Evolutionary conservation across 129 eudicot species (phyloP).

Genomic region (Flaveria linearis): DNA sequence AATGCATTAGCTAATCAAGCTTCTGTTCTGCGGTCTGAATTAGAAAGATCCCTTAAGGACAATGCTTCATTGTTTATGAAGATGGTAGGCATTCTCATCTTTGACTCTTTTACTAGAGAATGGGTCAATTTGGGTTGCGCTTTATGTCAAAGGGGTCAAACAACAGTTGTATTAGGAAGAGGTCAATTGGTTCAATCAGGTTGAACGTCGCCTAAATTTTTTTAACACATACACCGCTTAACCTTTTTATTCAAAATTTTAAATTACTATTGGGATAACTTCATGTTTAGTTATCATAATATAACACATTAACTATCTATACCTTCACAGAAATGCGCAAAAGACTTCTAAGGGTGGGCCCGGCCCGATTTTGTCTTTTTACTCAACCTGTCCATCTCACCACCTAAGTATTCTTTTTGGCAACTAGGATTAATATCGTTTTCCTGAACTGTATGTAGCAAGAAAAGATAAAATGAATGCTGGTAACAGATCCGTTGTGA

Average conservation of each 20-base stretch:
- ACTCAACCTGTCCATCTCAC: neutral
- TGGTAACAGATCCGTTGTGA: slow-evolving; percentile 71
- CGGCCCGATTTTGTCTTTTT: neutral
- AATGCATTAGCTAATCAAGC: slow-evolving; percentile 84
- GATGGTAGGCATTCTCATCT: slow-evolving; percentile 46
- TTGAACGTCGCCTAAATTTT: neutral
- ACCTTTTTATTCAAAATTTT: neutral
- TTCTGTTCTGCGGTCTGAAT: slow-evolving; percentile 67
- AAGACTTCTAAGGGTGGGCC: neutral
- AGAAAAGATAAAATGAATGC: slow-evolving; percentile 77
- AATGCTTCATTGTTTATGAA: slow-evolving; percentile 68
- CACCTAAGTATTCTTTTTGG: neutral
- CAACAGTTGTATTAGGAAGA: neutral
- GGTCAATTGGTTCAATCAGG: neutral
- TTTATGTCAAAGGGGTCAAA: neutral
- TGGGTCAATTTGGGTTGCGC: neutral
- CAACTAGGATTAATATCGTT: neutral
- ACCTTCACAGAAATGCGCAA: neutral
- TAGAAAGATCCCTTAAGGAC: slow-evolving; percentile 73
- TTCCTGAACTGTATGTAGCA: slow-evolving; percentile 35
- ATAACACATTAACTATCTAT: neutral
- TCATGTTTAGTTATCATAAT: neutral
- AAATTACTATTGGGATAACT: neutral
- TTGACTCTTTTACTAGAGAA: neutral
- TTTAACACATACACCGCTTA: neutral